Base-by-base conservation (phyloP, 768 basidiomycete genomes). In the Pisolithus albus region DNA sequence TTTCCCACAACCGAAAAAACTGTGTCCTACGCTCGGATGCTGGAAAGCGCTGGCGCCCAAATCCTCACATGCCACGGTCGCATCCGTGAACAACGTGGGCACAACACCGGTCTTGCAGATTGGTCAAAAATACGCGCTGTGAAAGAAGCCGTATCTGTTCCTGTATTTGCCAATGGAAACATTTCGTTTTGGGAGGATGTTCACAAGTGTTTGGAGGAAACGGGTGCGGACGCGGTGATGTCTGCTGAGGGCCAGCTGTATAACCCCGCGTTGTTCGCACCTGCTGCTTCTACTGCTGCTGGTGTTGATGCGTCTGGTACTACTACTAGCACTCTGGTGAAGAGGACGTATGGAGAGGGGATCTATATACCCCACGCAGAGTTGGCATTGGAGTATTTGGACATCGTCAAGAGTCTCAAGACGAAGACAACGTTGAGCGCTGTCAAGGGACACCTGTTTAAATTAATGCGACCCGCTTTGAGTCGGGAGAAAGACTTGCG, bases 121-220 rank as follows among this genome's bases (percentile, higher is more conserved):
- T 96, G 89, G 88, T 72, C 71, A 23, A 86, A 96, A 67, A 97
- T 99, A 62, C 79, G 78, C 7, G 89, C 91, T 0, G 92, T 99
- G 59, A 96, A 94, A 66, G 68, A 87, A 58, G 88, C 90, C 1
- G 90, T 98, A 36, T 82, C 81, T 0, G 80, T 99, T 0, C 95
- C 94, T 3, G 93, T 99, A 4, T 90, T 99, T 64, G 94, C 95
- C 0, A 99, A 99, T 66, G 96, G 96, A 26, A 98, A 97, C 66
- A 81, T 97, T 53, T 82, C 97, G 11, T 91, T 84, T 65, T 79
- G 86, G 41, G 76, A 81, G n/a, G 94, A 98, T 67, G 80, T 97
- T 44, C 75, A 77, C 47, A 71, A 74, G 10, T 97, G 93, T 66
- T 70, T 99, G 30, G 77, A 79, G 21, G 79, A 80, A 46, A 99